phyloP scores from a whole-genome alignment of 176 grass and related monocot genomes.

The Aegilops bicornis region DNA sequence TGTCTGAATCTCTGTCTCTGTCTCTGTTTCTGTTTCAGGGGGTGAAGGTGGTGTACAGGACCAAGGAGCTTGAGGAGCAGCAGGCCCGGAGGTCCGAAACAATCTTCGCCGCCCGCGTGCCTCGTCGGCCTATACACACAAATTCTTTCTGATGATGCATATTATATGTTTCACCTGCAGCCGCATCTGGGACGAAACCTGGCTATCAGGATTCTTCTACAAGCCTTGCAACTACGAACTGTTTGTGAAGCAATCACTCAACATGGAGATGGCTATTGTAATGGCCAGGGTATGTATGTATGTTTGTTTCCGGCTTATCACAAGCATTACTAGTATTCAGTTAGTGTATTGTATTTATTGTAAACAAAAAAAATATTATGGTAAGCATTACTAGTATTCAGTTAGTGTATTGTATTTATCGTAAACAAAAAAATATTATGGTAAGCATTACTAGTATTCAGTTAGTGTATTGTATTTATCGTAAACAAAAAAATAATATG shows the following conservation, averaged over 20 bases:
- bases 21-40: slow-evolving; percentile 43
- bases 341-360: no score
- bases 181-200: no score
- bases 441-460: not conserved
- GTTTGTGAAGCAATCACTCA: slow-evolving; percentile 98
- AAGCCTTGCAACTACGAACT: slow-evolving; percentile 98
- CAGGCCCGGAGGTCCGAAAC: slow-evolving; percentile 66
- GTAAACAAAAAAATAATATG: no score
- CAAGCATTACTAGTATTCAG: not conserved
- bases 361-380: no score
- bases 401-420: no score
- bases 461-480: no score
- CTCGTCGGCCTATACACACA: not conserved
- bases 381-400: not conserved
- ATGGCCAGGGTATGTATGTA: slow-evolving; percentile 57
- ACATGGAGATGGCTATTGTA: slow-evolving; percentile 99
- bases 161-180: not conserved
- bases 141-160: no score
- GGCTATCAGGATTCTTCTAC: slow-evolving; percentile 53
- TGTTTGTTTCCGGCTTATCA: no score
- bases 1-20: not conserved
- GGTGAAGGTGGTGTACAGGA: slow-evolving; percentile 91
- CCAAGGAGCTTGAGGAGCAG: slow-evolving; percentile 74
- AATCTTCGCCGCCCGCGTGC: not conserved
- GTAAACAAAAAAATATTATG: no score